Conservation (phyloP, 2,329 filamentous ascomycete genomes). For the Lachnellula hyalina region DNA sequence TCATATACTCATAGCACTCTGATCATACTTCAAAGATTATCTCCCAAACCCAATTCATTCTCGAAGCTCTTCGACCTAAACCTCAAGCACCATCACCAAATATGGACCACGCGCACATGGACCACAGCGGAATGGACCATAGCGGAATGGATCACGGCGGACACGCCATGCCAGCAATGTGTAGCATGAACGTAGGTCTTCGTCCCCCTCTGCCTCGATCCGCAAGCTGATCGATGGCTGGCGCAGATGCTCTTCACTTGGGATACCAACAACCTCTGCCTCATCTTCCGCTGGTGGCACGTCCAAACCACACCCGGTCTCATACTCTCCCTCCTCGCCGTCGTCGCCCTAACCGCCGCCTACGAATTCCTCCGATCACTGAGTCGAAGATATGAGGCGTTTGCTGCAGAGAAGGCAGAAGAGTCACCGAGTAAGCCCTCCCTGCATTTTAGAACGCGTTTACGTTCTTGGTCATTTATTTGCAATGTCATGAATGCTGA, state of each 20-base stretch:
- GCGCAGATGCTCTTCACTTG: slow-evolving; percentile 95
- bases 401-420: slow-evolving; percentile 20
- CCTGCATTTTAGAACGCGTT: neutral
- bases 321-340: slow-evolving; percentile 73
- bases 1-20: neutral
- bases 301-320: slow-evolving; percentile 69
- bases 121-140: slow-evolving; percentile 50
- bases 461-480: neutral
- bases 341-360: slow-evolving; percentile 79
- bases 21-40: neutral
- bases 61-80: slow-evolving; percentile 12
- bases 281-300: slow-evolving; percentile 91
- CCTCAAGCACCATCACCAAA: neutral
- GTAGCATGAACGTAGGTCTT: slow-evolving; percentile 82
- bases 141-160: slow-evolving; percentile 42
- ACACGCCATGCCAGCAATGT: slow-evolving; percentile 53
- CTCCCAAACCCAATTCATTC: neutral
- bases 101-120: slow-evolving; percentile 44
- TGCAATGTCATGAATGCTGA: neutral
- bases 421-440: slow-evolving; percentile 27
- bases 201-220: neutral
- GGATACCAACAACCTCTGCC: slow-evolving; percentile 89
- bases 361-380: slow-evolving; percentile 84
- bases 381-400: slow-evolving; percentile 70
- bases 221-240: slow-evolving; percentile 1